Evolutionary conservation across 768 basidiomycete genomes (phyloP).

Genomic region (Suillus hirtellus): DNA sequence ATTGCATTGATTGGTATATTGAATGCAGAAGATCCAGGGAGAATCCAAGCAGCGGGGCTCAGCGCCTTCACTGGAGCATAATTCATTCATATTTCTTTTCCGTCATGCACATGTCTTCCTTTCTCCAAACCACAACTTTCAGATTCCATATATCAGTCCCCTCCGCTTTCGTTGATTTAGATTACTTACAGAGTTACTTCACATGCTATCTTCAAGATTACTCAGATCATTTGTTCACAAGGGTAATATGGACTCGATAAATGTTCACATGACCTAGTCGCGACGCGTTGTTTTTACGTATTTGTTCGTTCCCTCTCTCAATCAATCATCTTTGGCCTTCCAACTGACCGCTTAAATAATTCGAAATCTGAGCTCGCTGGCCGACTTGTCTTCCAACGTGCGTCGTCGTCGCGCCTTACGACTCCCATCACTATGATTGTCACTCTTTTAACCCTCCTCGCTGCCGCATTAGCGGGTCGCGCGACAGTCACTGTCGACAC

Average conservation of each 20-base stretch:
- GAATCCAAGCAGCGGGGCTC: conserved; percentile 81
- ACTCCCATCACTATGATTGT: conserved; percentile 62
- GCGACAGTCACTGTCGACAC: conserved; percentile 53
- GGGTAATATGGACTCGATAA: conserved; percentile 16
- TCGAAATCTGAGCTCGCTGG: conserved; percentile 54
- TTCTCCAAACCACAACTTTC: background rate
- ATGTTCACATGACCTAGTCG: conserved; percentile 28
- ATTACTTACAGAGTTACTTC: conserved; percentile 16
- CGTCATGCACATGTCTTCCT: conserved; percentile 3
- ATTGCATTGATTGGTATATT: conserved; percentile 72
- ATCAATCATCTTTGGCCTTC: conserved; percentile 9
- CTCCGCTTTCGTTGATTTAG: conserved; percentile 20
- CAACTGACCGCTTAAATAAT: background rate
- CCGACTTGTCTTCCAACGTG: conserved; percentile 46
- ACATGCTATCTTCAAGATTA: conserved; percentile 16
- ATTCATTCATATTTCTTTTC: conserved; percentile 12
- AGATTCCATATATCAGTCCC: conserved; percentile 8
- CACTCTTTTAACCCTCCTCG: conserved; percentile 56
- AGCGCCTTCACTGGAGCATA: conserved; percentile 46
- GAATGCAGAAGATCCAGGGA: conserved; percentile 72
- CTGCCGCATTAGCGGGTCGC: conserved; percentile 38
- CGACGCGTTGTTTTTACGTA: conserved; percentile 23
- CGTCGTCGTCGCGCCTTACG: conserved; percentile 44
- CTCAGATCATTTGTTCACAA: conserved; percentile 1
- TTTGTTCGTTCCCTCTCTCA: conserved; percentile 15